Percentiles rank a stretch among this genome's conserved stretches.
Conservation (phyloP, 257 asterid genomes). For the Asclepias syriaca region DNA sequence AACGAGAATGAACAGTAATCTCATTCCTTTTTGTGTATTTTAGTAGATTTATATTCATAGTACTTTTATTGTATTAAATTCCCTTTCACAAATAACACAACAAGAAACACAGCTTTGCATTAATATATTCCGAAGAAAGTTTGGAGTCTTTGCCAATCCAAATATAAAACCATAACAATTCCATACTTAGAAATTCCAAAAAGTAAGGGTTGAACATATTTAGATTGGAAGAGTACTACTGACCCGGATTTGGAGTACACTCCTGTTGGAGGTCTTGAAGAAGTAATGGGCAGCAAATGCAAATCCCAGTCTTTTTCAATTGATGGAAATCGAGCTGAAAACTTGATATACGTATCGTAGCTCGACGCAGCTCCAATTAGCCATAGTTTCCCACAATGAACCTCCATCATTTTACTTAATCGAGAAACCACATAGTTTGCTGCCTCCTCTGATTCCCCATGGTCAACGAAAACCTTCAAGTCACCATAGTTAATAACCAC, state of each 20-base stretch:
- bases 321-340: constrained; percentile 48
- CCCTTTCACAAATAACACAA: not conserved
- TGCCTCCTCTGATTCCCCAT: constrained; percentile 27
- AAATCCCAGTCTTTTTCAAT: constrained; percentile 73
- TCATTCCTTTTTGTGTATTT: not conserved
- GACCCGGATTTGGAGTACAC: constrained; percentile 50
- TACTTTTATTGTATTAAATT: not conserved
- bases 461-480: constrained; percentile 52
- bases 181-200: constrained; percentile 2
- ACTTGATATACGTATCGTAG: constrained; percentile 50
- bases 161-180: constrained; percentile 12
- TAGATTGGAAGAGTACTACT: constrained; percentile 17
- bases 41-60: not conserved
- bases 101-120: not conserved
- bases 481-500: constrained; percentile 59
- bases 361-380: constrained; percentile 57
- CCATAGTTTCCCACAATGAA: constrained; percentile 52
- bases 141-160: constrained; percentile 13
- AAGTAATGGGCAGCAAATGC: constrained; percentile 74
- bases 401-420: constrained; percentile 47
- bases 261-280: constrained; percentile 36
- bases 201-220: not conserved
- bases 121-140: constrained; percentile 6
- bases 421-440: constrained; percentile 39
- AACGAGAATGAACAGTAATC: not conserved